Conservation (phyloP, 345 rosid genomes). For the Syzygium oleosum region DNA sequence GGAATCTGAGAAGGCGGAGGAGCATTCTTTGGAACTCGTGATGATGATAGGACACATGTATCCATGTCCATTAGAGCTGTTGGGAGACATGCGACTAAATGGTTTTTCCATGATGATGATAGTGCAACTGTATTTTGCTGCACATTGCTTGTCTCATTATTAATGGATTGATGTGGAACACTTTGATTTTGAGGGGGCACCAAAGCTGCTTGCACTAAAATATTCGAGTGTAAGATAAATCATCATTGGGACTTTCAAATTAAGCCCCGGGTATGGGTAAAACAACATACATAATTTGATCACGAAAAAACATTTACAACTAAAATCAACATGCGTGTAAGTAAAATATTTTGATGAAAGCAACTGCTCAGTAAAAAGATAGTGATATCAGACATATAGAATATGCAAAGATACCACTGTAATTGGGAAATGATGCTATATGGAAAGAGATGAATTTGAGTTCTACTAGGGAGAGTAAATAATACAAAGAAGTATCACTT, state of each 20-base stretch:
- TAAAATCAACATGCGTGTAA: neutral
- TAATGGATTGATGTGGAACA: neutral
- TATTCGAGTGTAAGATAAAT: neutral
- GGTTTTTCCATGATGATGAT: neutral
- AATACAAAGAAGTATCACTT: neutral
- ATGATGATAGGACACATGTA: neutral
- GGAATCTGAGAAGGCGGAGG: fast-evolving
- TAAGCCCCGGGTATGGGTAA: neutral
- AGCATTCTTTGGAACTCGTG: neutral
- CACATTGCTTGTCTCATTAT: fast-evolving
- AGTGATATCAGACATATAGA: neutral
- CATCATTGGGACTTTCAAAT: neutral
- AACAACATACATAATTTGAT: neutral
- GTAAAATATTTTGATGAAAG: neutral
- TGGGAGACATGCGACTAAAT: fast-evolving
- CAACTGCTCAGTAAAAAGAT: neutral
- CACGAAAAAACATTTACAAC: neutral
- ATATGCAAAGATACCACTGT: neutral
- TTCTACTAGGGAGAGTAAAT: neutral
- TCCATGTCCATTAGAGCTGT: neutral
- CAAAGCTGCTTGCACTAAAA: neutral
- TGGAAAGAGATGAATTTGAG: neutral
- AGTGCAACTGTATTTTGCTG: fast-evolving
- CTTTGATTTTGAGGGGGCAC: neutral
- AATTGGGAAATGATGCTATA: neutral